Percentiles rank a stretch among this genome's conserved stretches.
phyloP scores from a whole-genome alignment of 2,329 filamentous ascomycete genomes.

The Exophiala dermatitidis region DNA sequence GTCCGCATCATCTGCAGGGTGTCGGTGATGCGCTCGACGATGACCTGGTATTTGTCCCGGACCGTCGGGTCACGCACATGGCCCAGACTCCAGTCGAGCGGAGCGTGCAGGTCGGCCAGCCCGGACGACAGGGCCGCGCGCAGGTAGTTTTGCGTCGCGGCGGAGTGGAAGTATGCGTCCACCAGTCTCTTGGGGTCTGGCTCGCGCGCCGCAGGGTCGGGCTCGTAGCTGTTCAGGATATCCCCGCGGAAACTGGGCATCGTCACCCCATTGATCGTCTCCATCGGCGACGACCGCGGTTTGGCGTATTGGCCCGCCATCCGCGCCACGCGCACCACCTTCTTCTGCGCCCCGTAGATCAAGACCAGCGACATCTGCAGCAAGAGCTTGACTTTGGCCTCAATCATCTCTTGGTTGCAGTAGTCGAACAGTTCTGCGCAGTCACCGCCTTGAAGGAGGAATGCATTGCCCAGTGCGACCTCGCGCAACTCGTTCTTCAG shows the following conservation, averaged over 20 bases:
- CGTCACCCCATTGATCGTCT: constrained; percentile 69
- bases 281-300: constrained; percentile 79
- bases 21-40: constrained; percentile 80
- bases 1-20: constrained; percentile 91
- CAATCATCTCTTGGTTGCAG: constrained; percentile 80
- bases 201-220: constrained; percentile 59
- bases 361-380: constrained; percentile 95
- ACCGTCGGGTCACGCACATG: constrained; percentile 79
- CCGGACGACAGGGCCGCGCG: constrained; percentile 76
- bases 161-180: constrained; percentile 89
- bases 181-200: constrained; percentile 81
- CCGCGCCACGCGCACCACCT: constrained; percentile 85
- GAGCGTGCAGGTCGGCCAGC: constrained; percentile 87
- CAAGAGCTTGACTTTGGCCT: constrained; percentile 92
- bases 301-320: constrained; percentile 99
- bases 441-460: constrained; percentile 87
- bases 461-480: constrained; percentile 83
- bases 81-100: constrained; percentile 88
- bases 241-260: constrained; percentile 91
- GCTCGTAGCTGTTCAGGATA: constrained; percentile 79
- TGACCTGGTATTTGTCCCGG: constrained; percentile 76
- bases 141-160: constrained; percentile 89
- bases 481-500: constrained; percentile 73
- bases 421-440: constrained; percentile 98
- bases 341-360: constrained; percentile 73